Base-by-base conservation (phyloP, 164 flowering plant genomes). In the Berberis vulgaris region DNA sequence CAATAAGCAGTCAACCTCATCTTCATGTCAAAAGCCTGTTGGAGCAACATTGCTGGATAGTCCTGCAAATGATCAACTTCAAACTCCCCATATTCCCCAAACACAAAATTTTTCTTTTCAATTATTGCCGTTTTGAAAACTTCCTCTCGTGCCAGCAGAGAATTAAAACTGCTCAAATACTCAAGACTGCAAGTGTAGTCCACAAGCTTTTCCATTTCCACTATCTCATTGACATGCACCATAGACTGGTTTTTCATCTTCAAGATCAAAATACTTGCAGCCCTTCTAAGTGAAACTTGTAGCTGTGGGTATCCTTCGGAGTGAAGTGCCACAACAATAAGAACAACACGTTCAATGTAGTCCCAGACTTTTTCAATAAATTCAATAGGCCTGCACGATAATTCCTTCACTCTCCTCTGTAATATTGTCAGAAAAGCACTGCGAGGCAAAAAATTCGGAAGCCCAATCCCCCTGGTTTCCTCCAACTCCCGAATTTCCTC, bases 11-110 rank as follows among this genome's bases (percentile, higher is more conserved):
- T 62, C 7, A 62, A 0, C 3, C 65, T 49, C 65, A 62, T 62
- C 39, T 49, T 62, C 45, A 62, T 62, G 54, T 62, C 65, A 49
- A 62, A 62, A 5, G 65, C 65, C 41, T 49, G 44, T 9, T 62
- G 12, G 4, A 57, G 39, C 9, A 7, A 53, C 42, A 49, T 45
- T 1, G 12, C 41, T 8, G 3, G 7, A 10, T 49, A 41, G 45
- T 2, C 44, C n/a, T 45, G 40, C 43, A 62, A 6, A 49, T 62
- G 65, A 4, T 4, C 44, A 1, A 62, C 43, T 0, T 62, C 45
- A 5, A 62, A 13, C 8, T 41, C 44, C 0, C 65, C 65, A 47
- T 38, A 38, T 1, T 3, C 55, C 26, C 38, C 4, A 49, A 62
- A 2, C 4, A 6, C 7, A 7, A 62, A 13, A 2, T 10, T 49